phyloP scores from a whole-genome alignment of 306 rosid species.

The Purshia tridentata region DNA sequence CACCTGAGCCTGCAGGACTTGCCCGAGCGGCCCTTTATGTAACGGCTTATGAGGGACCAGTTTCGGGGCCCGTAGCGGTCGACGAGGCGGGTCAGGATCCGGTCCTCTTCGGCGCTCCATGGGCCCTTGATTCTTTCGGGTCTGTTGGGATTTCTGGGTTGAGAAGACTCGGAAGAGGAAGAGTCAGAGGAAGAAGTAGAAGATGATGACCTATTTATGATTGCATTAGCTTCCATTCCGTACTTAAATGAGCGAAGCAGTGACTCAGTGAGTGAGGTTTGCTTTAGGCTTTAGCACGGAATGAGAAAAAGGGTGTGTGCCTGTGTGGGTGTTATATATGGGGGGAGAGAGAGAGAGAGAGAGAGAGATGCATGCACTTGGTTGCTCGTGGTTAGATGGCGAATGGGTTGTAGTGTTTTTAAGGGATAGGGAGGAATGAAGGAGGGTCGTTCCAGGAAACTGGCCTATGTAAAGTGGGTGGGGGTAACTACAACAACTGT shows the following conservation, averaged over 20 bases:
- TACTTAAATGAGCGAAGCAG: too few species aligned
- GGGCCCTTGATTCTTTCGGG: slow-evolving; percentile 80
- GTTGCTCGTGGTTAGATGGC: background rate
- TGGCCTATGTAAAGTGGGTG: slow-evolving; percentile 42
- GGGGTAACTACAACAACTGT: slow-evolving; percentile 22
- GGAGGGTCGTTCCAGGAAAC: slow-evolving; percentile 60
- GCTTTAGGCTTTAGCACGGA: slow-evolving; percentile 6
- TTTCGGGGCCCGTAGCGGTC: slow-evolving; percentile 75
- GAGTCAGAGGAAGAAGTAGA: slow-evolving; percentile 65
- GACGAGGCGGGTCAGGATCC: slow-evolving; percentile 71
- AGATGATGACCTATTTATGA: slow-evolving; percentile 44
- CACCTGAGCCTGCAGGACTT: slow-evolving; percentile 92
- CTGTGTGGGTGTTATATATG: slow-evolving; percentile 22
- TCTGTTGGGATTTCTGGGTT: slow-evolving; percentile 19
- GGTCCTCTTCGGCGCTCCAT: slow-evolving; percentile 95
- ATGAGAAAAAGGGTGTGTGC: background rate
- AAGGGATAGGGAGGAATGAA: background rate
- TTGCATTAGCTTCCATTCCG: slow-evolving; percentile 34
- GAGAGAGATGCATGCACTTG: slow-evolving; percentile 40
- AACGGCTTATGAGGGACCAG: slow-evolving; percentile 90
- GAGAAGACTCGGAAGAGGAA: slow-evolving; percentile 60
- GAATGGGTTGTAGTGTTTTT: background rate
- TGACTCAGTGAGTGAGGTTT: too few species aligned
- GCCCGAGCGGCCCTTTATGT: slow-evolving; percentile 83
- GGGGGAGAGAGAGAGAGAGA: slow-evolving; percentile 24